Evolutionary conservation across 2,329 filamentous ascomycete genomes (phyloP).

Genomic region (Botrytis squamosa): DNA sequence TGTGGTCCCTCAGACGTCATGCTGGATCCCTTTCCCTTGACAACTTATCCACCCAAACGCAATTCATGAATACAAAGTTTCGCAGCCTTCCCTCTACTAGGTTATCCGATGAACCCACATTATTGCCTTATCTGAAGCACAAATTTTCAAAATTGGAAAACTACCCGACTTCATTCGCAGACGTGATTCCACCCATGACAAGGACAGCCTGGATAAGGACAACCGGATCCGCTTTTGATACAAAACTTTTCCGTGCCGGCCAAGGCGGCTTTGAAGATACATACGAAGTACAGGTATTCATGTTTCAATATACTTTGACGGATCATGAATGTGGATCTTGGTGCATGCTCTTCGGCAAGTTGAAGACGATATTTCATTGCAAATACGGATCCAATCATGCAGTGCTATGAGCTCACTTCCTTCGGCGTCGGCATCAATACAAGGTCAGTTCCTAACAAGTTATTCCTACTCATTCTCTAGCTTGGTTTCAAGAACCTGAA

Average conservation of each 20-base stretch:
- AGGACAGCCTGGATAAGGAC: background rate
- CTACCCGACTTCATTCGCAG: conserved; percentile 2
- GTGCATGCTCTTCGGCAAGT: background rate
- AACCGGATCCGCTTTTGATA: conserved; percentile 34
- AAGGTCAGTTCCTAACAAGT: conserved; percentile 17
- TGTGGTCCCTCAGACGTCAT: conserved; percentile 16
- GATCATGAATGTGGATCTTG: conserved; percentile 12
- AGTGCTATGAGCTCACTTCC: conserved; percentile 16
- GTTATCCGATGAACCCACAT: conserved; percentile 23
- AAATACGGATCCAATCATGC: conserved; percentile 14
- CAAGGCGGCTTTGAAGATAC: conserved; percentile 26
- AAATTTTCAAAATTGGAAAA: conserved; percentile 10
- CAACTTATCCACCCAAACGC: conserved; percentile 20
- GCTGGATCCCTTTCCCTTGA: conserved; percentile 23
- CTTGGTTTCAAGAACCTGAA: conserved; percentile 27
- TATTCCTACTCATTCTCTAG: conserved; percentile 33
- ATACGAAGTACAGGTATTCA: conserved; percentile 5
- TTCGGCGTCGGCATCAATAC: conserved; percentile 10
- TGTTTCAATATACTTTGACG: conserved; percentile 27
- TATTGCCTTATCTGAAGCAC: conserved; percentile 28
- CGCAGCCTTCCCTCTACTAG: background rate
- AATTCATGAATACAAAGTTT: conserved; percentile 8
- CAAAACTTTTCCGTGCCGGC: conserved; percentile 29
- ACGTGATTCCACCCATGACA: background rate
- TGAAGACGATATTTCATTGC: conserved; percentile 13